Evolutionary conservation across 768 basidiomycete genomes (phyloP).

Genomic region (Boletus vinaceobasis): DNA sequence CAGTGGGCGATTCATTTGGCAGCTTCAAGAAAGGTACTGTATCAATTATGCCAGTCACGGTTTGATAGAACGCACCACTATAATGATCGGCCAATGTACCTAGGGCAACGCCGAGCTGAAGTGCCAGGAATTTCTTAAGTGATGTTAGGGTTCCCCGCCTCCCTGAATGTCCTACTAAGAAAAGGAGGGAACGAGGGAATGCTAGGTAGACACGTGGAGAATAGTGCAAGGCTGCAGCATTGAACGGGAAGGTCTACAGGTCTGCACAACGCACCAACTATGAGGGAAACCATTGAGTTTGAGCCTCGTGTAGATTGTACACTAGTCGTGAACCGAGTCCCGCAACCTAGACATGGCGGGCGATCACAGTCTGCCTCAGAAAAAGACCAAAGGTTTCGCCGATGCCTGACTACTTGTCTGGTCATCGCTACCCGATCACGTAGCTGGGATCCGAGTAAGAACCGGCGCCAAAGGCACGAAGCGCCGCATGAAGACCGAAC

Average conservation of each 20-base stretch:
- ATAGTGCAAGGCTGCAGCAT: constrained; percentile 30
- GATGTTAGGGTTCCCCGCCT: constrained; percentile 50
- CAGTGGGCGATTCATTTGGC: constrained; percentile 39
- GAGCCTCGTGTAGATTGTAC: too few species aligned
- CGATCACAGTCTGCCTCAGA: too few species aligned
- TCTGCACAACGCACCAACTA: background rate
- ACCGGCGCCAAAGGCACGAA: too few species aligned
- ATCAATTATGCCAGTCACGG: background rate
- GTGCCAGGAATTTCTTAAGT: constrained; percentile 65
- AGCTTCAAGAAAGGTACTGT: constrained; percentile 31
- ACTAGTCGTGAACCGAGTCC: too few species aligned
- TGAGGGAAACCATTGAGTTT: too few species aligned
- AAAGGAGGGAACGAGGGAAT: constrained; percentile 65
- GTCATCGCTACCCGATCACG: too few species aligned
- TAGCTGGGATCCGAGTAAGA: too few species aligned
- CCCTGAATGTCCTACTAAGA: constrained; percentile 51
- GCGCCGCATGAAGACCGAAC: too few species aligned
- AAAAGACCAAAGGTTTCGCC: too few species aligned
- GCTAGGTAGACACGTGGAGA: constrained; percentile 41
- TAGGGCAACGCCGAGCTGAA: constrained; percentile 64
- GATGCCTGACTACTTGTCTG: too few species aligned
- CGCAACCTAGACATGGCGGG: too few species aligned
- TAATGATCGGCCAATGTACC: constrained; percentile 51
- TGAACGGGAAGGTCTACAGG: background rate
- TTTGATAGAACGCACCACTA: constrained; percentile 43